Base-by-base conservation (phyloP, 139 green algal species). In the Yamagishiella unicocca region DNA sequence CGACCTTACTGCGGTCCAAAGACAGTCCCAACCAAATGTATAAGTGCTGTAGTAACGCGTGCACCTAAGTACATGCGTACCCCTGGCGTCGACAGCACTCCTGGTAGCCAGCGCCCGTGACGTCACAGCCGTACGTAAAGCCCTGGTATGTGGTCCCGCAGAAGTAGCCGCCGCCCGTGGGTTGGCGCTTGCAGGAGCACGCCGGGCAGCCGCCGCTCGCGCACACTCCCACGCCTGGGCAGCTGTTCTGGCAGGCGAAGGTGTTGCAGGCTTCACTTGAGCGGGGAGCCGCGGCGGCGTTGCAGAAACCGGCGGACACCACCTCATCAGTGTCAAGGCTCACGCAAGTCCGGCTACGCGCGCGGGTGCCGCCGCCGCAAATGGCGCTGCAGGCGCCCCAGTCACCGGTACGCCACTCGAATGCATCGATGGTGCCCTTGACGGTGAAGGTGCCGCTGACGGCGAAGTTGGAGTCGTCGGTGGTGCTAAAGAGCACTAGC, bases 311-410 rank as follows among this genome's bases (percentile, higher is more conserved):
- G 9, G 45, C 66, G 12, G 50, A 58, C 12, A 58, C 50, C 50
- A 58, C 50, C 33, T 45, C 31, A 14, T 4, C 66, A 25, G 66
- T 19, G 66, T 12, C 37, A 35, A 14, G 14, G 31, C n/a, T n/a
- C n/a, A n/a, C n/a, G 70, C 70, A 78, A 8, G 1, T 33, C 38
- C 54, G 24, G 37, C 8, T 31, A 35, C 70, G 70, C 14, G 38
- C 33, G 70, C 70, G 77, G 9, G 54, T 55, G 77, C 77, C 77
- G 21, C 77, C 77, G 37, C 77, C 77, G 55, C 77, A 84, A 5
- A 27, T 9, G 2, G 37, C 77, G 27, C 37, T 61, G 77, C 77
- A 84, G 7, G 21, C 29, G 54, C 12, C 37, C 77, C 77, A 84
- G 21, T 24, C n/a, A 19, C 42, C 29, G 9, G 46, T 45, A 14